These are phyloP conservation scores for Penicillium waksmanii DNA, from an alignment of 495 filamentous ascomycete genomes.

Conservation along the genomic window DNA sequence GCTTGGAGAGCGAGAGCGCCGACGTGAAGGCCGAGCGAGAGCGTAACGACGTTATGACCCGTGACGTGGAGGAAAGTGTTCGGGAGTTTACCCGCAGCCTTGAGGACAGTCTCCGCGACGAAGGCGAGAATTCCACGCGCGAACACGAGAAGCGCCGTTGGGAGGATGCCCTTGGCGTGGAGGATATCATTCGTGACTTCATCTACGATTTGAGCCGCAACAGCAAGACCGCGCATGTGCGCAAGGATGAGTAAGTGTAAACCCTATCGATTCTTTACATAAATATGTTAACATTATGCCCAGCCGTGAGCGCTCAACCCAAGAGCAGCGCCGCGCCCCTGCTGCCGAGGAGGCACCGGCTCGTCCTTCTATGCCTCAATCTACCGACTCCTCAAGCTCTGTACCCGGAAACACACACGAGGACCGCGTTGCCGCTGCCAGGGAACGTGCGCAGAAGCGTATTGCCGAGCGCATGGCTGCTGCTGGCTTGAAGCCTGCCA, in stretches of 20 bases:
- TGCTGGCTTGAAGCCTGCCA: conserved; percentile 78
- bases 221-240: conserved; percentile 72
- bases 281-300: conserved; percentile 21
- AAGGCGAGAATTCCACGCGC: conserved; percentile 64
- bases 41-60: conserved; percentile 93
- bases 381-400: conserved; percentile 47
- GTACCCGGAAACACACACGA: conserved; percentile 80
- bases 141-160: conserved; percentile 93
- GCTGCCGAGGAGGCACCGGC: conserved; percentile 33
- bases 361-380: conserved; percentile 44
- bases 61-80: conserved; percentile 95
- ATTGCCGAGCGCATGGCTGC: conserved; percentile 98
- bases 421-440: conserved; percentile 92
- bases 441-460: conserved; percentile 93
- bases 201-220: conserved; percentile 93
- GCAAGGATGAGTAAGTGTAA: conserved; percentile 70
- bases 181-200: conserved; percentile 95
- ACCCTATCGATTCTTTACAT: conserved; percentile 5
- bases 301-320: conserved; percentile 30
- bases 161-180: conserved; percentile 96
- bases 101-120: conserved; percentile 85
- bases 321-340: conserved; percentile 31
- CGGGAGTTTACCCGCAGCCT: conserved; percentile 83
- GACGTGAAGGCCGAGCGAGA: conserved; percentile 82
- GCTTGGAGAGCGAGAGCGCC: conserved; percentile 84